Percentiles rank a stretch among this genome's conserved stretches.
Conservation (phyloP, 2,329 filamentous ascomycete species). For the Tolypocladium pustulatum region DNA sequence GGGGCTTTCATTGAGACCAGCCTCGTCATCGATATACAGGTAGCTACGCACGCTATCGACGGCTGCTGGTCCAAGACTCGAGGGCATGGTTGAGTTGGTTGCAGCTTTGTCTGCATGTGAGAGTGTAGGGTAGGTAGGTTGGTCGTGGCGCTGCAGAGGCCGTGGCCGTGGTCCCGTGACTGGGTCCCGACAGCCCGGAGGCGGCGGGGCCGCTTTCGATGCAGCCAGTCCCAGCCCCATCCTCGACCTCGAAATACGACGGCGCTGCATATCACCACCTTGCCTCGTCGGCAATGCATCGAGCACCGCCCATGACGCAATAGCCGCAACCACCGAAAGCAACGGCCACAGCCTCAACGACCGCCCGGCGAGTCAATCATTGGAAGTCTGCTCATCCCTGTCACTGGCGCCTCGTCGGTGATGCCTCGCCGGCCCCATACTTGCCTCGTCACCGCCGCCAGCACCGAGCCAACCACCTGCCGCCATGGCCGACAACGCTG, state of each 20-base stretch:
- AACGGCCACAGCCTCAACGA: not conserved
- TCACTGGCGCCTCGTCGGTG: not conserved
- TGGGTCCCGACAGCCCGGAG: not conserved
- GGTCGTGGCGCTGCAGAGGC: too few relatives aligned
- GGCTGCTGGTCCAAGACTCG: too few relatives aligned
- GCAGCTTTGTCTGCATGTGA: too few relatives aligned
- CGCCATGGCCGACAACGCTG: slow-evolving; percentile 17
- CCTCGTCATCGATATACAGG: too few relatives aligned
- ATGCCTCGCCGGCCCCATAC: not conserved
- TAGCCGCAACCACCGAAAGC: not conserved
- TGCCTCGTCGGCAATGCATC: not conserved
- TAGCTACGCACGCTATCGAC: too few relatives aligned
- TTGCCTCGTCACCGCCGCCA: not conserved
- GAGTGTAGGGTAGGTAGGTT: not conserved
- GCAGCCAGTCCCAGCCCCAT: not conserved
- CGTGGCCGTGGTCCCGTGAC: not conserved
- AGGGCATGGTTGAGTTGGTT: too few relatives aligned
- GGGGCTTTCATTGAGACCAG: too few relatives aligned
- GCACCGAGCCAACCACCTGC: not conserved
- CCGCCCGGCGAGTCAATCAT: not conserved
- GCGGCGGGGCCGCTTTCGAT: not conserved
- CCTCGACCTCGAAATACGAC: not conserved
- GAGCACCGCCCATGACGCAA: not conserved
- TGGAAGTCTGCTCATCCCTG: not conserved
- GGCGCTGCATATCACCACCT: not conserved